These are phyloP conservation scores for Chaetomium sp. DNA, from an alignment of 2,329 filamentous ascomycete genomes.

Conservation along the genomic window DNA sequence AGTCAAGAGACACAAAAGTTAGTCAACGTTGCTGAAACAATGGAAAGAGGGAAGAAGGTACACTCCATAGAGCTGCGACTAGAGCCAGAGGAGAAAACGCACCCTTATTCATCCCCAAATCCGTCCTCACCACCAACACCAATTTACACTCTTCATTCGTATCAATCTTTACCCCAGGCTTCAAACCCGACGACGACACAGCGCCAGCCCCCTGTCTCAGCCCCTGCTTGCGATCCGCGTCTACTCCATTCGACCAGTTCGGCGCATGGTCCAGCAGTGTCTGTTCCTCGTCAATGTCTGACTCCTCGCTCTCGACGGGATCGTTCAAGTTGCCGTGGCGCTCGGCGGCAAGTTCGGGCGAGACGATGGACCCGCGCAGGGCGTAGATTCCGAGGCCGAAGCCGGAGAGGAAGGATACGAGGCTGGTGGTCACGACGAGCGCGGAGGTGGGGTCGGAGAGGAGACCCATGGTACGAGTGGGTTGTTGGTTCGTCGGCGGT, in stretches of 20 bases:
- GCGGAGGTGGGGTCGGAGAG: conserved; percentile 9
- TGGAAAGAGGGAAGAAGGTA: neutral
- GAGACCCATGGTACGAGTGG: neutral
- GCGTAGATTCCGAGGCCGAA: conserved; percentile 77
- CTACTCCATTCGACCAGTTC: conserved; percentile 58
- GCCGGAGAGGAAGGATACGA: conserved; percentile 67
- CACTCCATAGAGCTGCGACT: too few relatives aligned
- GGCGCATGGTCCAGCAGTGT: conserved; percentile 58
- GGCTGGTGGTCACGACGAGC: conserved; percentile 64
- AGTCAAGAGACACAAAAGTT: neutral
- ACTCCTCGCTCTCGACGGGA: conserved; percentile 62
- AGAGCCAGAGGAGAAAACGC: conserved; percentile 25
- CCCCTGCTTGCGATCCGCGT: conserved; percentile 53
- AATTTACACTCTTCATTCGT: conserved; percentile 82
- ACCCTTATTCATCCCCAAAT: conserved; percentile 98
- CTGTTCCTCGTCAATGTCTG: conserved; percentile 58
- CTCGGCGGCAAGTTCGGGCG: conserved; percentile 50
- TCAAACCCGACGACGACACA: conserved; percentile 25
- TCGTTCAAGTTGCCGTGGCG: conserved; percentile 50
- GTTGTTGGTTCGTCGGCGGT: neutral
- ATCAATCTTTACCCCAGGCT: conserved; percentile 28
- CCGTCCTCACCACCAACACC: conserved; percentile 84
- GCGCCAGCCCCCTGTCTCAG: conserved; percentile 31
- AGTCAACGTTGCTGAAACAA: neutral
- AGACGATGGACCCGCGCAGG: conserved; percentile 52